These are phyloP conservation scores for Aureobasidium sp. DNA, from an alignment of 2,329 filamentous ascomycete genomes.

Conservation along the genomic window DNA sequence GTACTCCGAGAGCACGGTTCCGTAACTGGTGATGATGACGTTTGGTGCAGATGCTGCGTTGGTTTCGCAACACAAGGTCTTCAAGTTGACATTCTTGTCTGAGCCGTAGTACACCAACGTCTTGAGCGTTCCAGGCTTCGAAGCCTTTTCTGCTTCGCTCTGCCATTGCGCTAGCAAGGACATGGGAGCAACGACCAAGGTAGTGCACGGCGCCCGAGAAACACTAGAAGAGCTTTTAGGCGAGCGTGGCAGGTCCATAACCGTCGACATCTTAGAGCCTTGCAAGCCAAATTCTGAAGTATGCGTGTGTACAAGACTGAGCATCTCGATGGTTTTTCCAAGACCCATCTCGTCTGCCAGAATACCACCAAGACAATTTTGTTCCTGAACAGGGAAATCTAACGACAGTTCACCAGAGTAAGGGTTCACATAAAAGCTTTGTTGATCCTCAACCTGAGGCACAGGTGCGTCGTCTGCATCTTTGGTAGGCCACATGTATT, in stretches of 20 bases:
- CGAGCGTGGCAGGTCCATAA: slow-evolving; percentile 55
- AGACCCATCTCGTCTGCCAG: slow-evolving; percentile 96
- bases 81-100: slow-evolving; percentile 73
- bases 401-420: slow-evolving; percentile 92
- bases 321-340: slow-evolving; percentile 97
- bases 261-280: slow-evolving; percentile 16
- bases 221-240: slow-evolving; percentile 49
- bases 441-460: slow-evolving; percentile 53
- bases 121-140: slow-evolving; percentile 71
- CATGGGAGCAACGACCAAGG: slow-evolving; percentile 92
- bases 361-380: slow-evolving; percentile 87
- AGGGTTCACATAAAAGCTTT: slow-evolving; percentile 87
- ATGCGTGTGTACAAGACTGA: slow-evolving; percentile 83
- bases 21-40: slow-evolving; percentile 90
- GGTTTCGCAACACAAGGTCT: slow-evolving; percentile 64
- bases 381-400: slow-evolving; percentile 86
- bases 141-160: slow-evolving; percentile 87
- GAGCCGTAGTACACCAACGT: slow-evolving; percentile 84
- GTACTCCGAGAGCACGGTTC: slow-evolving; percentile 83
- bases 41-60: slow-evolving; percentile 74
- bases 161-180: slow-evolving; percentile 96
- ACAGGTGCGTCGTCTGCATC: slow-evolving; percentile 78
- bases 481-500: slow-evolving; percentile 80
- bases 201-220: slow-evolving; percentile 72
- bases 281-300: slow-evolving; percentile 42